Evolutionary conservation across 495 filamentous ascomycete genomes (phyloP).

Genomic region (Neurospora pannonica): DNA sequence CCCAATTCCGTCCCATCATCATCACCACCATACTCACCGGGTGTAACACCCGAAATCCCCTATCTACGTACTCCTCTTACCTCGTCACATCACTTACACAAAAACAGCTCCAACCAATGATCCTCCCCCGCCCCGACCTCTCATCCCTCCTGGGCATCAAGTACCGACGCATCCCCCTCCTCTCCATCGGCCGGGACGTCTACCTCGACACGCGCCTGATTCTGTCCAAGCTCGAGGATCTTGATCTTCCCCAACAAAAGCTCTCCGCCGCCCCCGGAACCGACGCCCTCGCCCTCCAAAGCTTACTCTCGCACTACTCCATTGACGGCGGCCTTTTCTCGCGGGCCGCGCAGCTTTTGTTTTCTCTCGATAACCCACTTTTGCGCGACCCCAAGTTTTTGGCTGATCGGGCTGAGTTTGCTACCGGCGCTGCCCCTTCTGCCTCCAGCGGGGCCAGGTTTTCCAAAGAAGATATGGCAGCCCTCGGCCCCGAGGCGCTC

Average conservation of each 20-base stretch:
- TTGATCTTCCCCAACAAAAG: slow-evolving; percentile 5
- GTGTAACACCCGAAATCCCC: background rate
- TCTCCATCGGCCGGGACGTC: slow-evolving; percentile 46
- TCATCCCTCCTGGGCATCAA: slow-evolving; percentile 38
- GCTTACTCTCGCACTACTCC: slow-evolving; percentile 12
- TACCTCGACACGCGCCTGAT: slow-evolving; percentile 54
- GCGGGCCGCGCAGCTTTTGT: slow-evolving; percentile 33
- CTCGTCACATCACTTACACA: background rate
- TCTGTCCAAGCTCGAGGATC: slow-evolving; percentile 44
- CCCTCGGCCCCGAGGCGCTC: slow-evolving; percentile 37
- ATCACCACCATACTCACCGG: too few species aligned
- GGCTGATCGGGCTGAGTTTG: slow-evolving; percentile 42
- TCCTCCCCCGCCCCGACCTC: slow-evolving; percentile 51
- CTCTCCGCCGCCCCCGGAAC: slow-evolving; percentile 6
- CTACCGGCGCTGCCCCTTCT: background rate
- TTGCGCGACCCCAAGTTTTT: slow-evolving; percentile 40
- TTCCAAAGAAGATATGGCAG: slow-evolving; percentile 3
- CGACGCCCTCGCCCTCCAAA: slow-evolving; percentile 9
- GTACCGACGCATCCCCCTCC: slow-evolving; percentile 58
- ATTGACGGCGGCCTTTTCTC: slow-evolving; percentile 42
- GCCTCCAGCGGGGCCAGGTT: background rate
- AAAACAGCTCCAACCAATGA: slow-evolving; percentile 44
- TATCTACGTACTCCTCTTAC: background rate
- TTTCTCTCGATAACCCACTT: slow-evolving; percentile 34
- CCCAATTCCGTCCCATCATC: background rate